Evolutionary conservation across 345 rosid genomes (phyloP).

Genomic region (Eucalyptus tenuipes): DNA sequence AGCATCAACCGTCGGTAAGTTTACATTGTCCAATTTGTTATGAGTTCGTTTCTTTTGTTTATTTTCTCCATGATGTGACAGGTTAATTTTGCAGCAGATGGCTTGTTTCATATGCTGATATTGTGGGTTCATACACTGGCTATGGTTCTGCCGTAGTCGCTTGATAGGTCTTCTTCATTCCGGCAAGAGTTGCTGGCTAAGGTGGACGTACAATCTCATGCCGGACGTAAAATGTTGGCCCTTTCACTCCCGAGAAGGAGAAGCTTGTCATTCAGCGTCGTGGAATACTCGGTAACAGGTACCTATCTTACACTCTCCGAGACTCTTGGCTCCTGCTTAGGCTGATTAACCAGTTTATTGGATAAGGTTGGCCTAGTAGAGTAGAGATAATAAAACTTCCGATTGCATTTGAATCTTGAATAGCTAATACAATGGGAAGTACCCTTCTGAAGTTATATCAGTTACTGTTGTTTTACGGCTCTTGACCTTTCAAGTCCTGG

Average conservation of each 20-base stretch:
- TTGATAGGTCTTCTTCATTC: slow-evolving; percentile 65
- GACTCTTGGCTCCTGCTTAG: neutral
- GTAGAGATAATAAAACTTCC: neutral
- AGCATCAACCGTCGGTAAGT: neutral
- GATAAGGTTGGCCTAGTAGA: neutral
- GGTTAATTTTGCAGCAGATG: neutral
- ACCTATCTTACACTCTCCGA: neutral
- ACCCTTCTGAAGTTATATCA: neutral
- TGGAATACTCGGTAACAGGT: slow-evolving; percentile 94
- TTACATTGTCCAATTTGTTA: neutral
- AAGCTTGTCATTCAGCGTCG: slow-evolving; percentile 76
- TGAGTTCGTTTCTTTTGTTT: neutral
- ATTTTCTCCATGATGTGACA: neutral
- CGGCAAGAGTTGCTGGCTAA: slow-evolving; percentile 88
- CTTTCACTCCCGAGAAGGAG: slow-evolving; percentile 78
- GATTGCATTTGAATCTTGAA: neutral
- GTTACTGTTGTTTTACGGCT: neutral
- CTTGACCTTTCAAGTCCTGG: neutral
- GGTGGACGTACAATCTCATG: slow-evolving; percentile 84
- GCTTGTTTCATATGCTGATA: neutral
- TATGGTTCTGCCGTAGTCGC: neutral
- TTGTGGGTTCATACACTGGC: neutral
- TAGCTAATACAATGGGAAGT: neutral
- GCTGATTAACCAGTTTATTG: neutral
- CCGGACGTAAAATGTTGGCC: slow-evolving; percentile 85